These are phyloP conservation scores for Fusarium nisikadoi DNA, from an alignment of 2,329 filamentous ascomycete species.

Conservation along the genomic window DNA sequence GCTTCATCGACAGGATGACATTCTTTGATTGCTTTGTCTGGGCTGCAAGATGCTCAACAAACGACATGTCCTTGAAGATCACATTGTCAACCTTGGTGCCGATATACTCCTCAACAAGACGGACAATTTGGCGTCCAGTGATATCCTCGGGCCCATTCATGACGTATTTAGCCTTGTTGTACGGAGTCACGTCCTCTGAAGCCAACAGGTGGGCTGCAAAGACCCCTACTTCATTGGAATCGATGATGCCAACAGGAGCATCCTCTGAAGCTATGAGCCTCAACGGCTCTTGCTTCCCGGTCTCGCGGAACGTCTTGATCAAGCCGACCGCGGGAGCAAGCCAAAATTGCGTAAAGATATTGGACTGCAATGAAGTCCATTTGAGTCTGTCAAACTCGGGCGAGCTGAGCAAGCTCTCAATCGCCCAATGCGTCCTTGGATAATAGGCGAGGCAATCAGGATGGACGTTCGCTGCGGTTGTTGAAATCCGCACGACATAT, in stretches of 20 bases:
- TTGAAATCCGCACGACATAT: not conserved
- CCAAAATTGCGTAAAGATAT: not conserved
- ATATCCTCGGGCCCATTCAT: not conserved
- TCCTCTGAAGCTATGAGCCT: not conserved
- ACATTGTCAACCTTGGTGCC: not conserved
- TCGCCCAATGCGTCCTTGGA: not conserved
- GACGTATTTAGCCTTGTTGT: not conserved
- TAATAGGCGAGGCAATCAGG: not conserved
- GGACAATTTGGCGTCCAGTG: not conserved
- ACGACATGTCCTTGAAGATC: not conserved
- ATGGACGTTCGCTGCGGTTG: not conserved
- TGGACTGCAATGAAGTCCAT: not conserved
- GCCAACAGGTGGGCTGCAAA: not conserved
- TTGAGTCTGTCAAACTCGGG: rapidly evolving
- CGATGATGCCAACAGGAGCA: not conserved
- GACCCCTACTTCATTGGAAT: not conserved
- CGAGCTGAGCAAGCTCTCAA: not conserved
- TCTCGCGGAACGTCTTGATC: not conserved
- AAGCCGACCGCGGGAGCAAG: not conserved
- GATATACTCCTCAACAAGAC: not conserved
- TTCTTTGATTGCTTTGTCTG: not conserved
- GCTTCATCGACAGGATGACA: not conserved
- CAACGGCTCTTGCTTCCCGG: not conserved
- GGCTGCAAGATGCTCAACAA: rapidly evolving
- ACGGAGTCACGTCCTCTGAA: rapidly evolving